phyloP scores from a whole-genome alignment of 1,284 basidiomycete genomes.

The Phenoliferia sp. region DNA sequence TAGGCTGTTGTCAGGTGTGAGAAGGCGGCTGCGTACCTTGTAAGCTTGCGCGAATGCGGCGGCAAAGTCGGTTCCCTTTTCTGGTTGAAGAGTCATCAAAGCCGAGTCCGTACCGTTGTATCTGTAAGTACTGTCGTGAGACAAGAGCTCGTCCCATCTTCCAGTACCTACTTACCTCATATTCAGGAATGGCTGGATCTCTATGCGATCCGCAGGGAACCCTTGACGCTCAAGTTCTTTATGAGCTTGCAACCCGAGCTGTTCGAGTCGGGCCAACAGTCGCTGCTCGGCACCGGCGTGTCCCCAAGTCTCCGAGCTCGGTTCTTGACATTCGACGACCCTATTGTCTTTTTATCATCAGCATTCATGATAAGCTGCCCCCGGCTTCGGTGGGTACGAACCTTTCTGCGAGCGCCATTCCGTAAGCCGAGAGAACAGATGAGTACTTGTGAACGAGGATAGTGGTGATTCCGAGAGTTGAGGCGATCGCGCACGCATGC shows the following conservation, averaged over 20 bases:
- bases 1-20: background rate
- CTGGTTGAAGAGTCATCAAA: constrained; percentile 20
- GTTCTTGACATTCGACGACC: constrained; percentile 32
- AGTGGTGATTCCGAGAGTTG: constrained; percentile 71
- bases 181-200: constrained; percentile 28
- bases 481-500: constrained; percentile 62
- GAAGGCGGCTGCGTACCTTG: constrained; percentile 16
- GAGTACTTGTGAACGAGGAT: constrained; percentile 69
- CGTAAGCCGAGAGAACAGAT: constrained; percentile 67
- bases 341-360: too few species aligned
- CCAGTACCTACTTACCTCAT: constrained; percentile 25
- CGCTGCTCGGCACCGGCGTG: background rate
- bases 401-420: constrained; percentile 53
- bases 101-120: constrained; percentile 41
- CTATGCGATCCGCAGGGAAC: constrained; percentile 15
- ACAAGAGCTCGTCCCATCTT: too few species aligned
- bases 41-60: constrained; percentile 57
- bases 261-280: background rate
- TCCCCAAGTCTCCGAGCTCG: constrained; percentile 23
- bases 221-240: constrained; percentile 17
- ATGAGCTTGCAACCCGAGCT: background rate
- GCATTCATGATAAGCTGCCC: too few species aligned
- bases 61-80: constrained; percentile 13
- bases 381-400: too few species aligned
- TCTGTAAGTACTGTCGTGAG: background rate